These are phyloP conservation scores for Saprolegnia parasitica DNA, from an alignment of 352 stramenopile genomes.

Conservation along the genomic window DNA sequence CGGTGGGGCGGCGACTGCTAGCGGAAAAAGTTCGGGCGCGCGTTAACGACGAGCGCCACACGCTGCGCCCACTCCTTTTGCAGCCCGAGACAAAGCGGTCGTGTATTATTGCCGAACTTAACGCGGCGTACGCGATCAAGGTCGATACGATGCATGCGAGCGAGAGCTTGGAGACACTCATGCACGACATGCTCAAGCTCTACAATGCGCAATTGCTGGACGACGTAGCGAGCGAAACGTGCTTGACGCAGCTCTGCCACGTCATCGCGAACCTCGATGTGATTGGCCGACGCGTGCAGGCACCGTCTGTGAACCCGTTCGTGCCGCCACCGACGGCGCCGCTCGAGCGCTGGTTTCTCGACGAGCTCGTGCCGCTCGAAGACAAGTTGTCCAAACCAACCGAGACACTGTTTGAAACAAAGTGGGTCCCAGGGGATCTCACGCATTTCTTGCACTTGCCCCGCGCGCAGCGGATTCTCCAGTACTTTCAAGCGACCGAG, in stretches of 20 bases:
- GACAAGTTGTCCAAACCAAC: neutral
- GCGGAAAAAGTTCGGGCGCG: conserved; percentile 12
- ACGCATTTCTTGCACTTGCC: neutral
- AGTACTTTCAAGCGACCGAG: neutral
- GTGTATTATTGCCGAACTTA: neutral
- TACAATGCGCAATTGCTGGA: conserved; percentile 15
- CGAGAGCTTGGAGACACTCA: neutral
- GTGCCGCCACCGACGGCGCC: neutral
- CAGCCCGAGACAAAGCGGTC: neutral
- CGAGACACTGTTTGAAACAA: neutral
- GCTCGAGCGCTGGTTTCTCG: conserved; percentile 17
- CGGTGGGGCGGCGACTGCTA: conserved; percentile 11
- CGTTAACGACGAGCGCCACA: conserved; percentile 14
- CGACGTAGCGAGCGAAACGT: neutral
- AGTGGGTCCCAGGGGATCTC: neutral
- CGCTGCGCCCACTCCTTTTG: neutral
- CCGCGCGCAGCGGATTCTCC: neutral
- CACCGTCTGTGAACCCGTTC: conserved; percentile 24
- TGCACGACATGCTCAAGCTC: neutral
- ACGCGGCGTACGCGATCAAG: neutral
- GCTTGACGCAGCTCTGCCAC: neutral
- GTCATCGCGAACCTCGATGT: neutral
- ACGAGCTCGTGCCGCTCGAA: conserved; percentile 19
- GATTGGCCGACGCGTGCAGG: neutral
- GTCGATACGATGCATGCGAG: neutral